Conservation (phyloP, 352 stramenopile species). For the Pythium sp. region DNA sequence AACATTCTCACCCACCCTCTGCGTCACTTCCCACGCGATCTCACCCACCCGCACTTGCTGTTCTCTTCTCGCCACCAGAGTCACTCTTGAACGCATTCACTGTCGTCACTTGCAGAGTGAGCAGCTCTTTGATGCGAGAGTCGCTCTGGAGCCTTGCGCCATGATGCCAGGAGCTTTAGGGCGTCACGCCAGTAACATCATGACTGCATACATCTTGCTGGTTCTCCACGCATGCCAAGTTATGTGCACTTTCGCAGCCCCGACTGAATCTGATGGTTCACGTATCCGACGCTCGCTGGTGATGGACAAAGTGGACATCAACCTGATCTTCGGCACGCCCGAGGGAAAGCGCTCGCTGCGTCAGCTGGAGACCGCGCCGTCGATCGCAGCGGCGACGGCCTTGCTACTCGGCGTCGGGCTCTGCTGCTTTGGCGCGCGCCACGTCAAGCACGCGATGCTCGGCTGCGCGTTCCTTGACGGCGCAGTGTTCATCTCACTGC, state of each 20-base stretch:
- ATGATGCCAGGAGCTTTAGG: not conserved
- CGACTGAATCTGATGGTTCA: not conserved
- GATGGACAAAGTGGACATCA: constrained; percentile 18
- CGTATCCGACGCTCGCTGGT: constrained; percentile 3
- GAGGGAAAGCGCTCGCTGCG: constrained; percentile 13
- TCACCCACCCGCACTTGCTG: not conserved
- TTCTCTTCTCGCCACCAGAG: not conserved
- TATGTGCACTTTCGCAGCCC: not conserved
- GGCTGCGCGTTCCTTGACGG: constrained; percentile 27
- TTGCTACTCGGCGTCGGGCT: constrained; percentile 20
- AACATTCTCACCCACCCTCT: not conserved
- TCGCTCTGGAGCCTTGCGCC: not conserved
- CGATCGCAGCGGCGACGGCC: constrained; percentile 12
- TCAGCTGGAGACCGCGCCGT: constrained; percentile 23
- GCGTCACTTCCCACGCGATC: constrained; percentile 9
- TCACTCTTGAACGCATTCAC: too few species aligned
- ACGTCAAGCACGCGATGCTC: constrained; percentile 17
- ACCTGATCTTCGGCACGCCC: constrained; percentile 17
- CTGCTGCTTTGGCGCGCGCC: constrained; percentile 17
- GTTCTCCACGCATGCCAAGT: not conserved
- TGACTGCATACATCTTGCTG: not conserved
- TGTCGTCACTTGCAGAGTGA: constrained; percentile 1
- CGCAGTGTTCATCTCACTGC: constrained; percentile 17
- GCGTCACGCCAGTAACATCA: not conserved
- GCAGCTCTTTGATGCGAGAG: not conserved